These are phyloP conservation scores for Chlamydomonas eustigma DNA, from an alignment of 139 green algal genomes.

Conservation along the genomic window DNA sequence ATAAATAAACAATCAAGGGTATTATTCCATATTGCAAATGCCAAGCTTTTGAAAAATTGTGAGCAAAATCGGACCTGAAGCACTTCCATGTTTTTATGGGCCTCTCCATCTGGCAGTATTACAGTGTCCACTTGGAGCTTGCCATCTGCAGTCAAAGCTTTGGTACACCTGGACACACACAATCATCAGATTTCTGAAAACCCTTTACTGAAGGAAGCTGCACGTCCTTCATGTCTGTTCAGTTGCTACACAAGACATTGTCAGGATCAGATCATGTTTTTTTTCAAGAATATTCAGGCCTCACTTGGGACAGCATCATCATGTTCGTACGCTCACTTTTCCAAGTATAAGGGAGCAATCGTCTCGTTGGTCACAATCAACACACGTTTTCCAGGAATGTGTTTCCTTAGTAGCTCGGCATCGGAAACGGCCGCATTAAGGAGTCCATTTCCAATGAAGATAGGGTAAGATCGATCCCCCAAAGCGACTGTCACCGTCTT, in stretches of 20 bases:
- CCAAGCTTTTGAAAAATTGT: no score
- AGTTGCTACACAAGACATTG: no score
- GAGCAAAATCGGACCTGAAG: conserved; percentile 30
- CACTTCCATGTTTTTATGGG: conserved; percentile 89
- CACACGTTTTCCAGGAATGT: conserved; percentile 84
- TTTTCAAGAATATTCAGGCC: no score
- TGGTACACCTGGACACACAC: conserved; percentile 22
- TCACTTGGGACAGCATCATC: no score
- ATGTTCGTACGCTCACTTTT: no score
- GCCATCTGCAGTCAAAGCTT: conserved; percentile 38
- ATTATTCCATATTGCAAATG: no score
- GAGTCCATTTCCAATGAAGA: conserved; percentile 90
- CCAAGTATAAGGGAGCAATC: conserved; percentile 88
- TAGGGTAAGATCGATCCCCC: conserved; percentile 91
- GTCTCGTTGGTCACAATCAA: conserved; percentile 96
- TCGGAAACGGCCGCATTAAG: conserved; percentile 48
- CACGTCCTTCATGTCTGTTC: no score
- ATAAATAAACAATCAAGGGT: no score
- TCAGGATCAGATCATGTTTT: no score
- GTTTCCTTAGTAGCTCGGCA: conserved; percentile 68
- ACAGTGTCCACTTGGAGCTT: conserved; percentile 75
- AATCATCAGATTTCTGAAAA: no score
- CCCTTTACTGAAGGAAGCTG: no score
- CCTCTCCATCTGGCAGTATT: conserved; percentile 90
- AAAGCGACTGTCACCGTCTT: conserved; percentile 76